Conservation (phyloP, 2,329 filamentous ascomycete genomes). For the Lachnellula hyalina region DNA sequence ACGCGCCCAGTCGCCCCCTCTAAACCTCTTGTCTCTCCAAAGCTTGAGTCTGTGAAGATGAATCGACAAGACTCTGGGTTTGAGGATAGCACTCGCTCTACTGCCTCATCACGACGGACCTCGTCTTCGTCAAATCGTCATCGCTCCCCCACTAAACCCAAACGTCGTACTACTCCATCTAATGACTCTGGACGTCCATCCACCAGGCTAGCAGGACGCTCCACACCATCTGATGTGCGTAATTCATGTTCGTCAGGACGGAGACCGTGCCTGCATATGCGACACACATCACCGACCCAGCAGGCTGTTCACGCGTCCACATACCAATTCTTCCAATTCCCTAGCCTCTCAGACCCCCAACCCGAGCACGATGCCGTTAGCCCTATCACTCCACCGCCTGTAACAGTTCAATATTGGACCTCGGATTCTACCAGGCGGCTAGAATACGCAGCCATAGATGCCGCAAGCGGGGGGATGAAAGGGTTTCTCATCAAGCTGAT, state of each 20-base stretch:
- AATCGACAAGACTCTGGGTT: constrained; percentile 29
- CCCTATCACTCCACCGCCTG: constrained; percentile 43
- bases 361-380: constrained; percentile 34
- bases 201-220: constrained; percentile 18
- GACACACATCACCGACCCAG: constrained; percentile 4
- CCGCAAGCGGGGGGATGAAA: constrained; percentile 52
- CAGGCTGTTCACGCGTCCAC: constrained; percentile 3
- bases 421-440: constrained; percentile 56
- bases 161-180: constrained; percentile 12
- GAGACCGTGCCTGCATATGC: constrained; percentile 7
- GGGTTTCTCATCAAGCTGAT: constrained; percentile 57
- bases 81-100: constrained; percentile 10
- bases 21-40: constrained; percentile 6
- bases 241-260: constrained; percentile 3
- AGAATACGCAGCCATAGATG: constrained; percentile 63
- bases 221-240: constrained; percentile 6
- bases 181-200: constrained; percentile 11
- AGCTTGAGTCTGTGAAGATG: constrained; percentile 21
- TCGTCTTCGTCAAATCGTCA: constrained; percentile 14
- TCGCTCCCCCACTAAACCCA: constrained; percentile 5
- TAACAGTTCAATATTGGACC: constrained; percentile 63
- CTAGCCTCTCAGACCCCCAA: constrained; percentile 16
- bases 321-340: constrained; percentile 30
- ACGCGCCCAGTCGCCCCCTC: constrained; percentile 4
- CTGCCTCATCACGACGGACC: constrained; percentile 11